Percentiles rank a stretch among this genome's conserved stretches.
phyloP scores from a whole-genome alignment of 495 filamentous ascomycete genomes.

The Trichoderma erinaceum region DNA sequence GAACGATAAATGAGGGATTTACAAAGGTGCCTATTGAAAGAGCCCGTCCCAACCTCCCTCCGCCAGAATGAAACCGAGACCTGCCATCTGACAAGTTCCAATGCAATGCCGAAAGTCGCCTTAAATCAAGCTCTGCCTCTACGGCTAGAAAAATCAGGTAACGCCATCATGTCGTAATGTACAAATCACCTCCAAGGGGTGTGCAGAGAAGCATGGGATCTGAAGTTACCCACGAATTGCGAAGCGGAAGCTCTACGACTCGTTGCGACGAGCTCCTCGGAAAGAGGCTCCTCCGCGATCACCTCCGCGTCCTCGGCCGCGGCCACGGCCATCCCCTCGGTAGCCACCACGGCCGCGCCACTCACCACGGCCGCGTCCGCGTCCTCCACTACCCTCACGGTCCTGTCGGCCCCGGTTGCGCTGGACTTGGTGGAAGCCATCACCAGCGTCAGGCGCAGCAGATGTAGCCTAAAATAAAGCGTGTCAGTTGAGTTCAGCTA shows the following conservation, averaged over 20 bases:
- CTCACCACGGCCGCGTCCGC: conserved; percentile 33
- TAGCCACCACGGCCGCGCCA: conserved; percentile 44
- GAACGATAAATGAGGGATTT: conserved; percentile 1
- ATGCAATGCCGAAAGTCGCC: conserved; percentile 12
- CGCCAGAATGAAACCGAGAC: conserved; percentile 12
- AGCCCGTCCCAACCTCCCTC: conserved; percentile 11
- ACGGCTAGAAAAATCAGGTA: conserved; percentile 7
- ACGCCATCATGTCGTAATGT: conserved; percentile 14
- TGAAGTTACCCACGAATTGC: conserved; percentile 2
- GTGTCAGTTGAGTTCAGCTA: neutral
- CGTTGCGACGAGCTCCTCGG: conserved; percentile 33
- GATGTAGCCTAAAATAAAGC: conserved; percentile 22
- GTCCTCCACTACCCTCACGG: conserved; percentile 41
- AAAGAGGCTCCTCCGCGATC: conserved; percentile 39
- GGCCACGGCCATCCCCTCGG: conserved; percentile 50
- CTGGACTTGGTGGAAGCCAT: conserved; percentile 68
- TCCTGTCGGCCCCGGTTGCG: conserved; percentile 49
- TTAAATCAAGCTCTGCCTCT: conserved; percentile 3
- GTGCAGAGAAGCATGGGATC: conserved; percentile 12
- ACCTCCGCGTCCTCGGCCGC: conserved; percentile 43
- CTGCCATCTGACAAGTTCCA: conserved; percentile 10
- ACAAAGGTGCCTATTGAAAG: conserved; percentile 13
- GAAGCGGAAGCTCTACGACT: conserved; percentile 31
- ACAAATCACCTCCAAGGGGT: conserved; percentile 9
- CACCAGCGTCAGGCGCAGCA: conserved; percentile 33